A percentile compares a stretch with the other conserved stretches of the same genome.
phyloP scores from a whole-genome alignment of 208 protist species.

The Crithidia bombi region DNA sequence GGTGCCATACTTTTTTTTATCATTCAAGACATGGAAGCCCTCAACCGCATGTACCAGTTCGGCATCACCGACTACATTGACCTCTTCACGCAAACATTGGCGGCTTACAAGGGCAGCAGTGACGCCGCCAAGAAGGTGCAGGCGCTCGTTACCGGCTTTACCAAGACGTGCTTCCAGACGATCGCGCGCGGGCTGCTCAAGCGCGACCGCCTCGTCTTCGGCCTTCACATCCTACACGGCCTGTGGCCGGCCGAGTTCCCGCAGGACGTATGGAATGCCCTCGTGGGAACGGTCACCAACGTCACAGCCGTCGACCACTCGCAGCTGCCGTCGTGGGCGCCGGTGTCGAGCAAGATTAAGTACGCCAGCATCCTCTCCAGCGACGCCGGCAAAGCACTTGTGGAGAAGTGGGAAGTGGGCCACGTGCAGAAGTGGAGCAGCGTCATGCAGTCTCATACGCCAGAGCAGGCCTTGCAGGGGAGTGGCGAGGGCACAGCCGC shows the following conservation, averaged over 20 bases:
- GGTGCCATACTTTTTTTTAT: conserved; percentile 94
- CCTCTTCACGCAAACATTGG: conserved; percentile 75
- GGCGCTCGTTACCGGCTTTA: conserved; percentile 59
- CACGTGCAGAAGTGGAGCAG: conserved; percentile 66
- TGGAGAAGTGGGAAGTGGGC: conserved; percentile 65
- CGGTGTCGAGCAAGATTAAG: conserved; percentile 55
- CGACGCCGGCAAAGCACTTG: conserved; percentile 27
- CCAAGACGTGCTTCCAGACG: conserved; percentile 68
- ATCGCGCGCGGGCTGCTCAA: conserved; percentile 87
- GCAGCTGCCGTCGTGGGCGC: conserved; percentile 66
- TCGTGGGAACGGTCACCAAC: conserved; percentile 72
- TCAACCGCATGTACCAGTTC: conserved; percentile 98
- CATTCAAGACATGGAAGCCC: conserved; percentile 82
- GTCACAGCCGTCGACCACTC: conserved; percentile 29
- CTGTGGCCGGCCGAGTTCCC: conserved; percentile 84
- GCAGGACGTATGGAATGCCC: conserved; percentile 82
- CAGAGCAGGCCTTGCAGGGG: conserved; percentile 54
- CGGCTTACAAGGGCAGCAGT: conserved; percentile 44
- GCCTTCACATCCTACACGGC: conserved; percentile 92
- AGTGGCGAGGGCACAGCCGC: background rate
- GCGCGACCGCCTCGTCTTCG: conserved; percentile 94
- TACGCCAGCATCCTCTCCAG: conserved; percentile 58
- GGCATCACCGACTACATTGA: conserved; percentile 91
- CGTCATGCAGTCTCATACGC: conserved; percentile 68
- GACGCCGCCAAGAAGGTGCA: conserved; percentile 54